Evolutionary conservation across 169 alveolate species (phyloP).

Genomic region (Fabrea salina): DNA sequence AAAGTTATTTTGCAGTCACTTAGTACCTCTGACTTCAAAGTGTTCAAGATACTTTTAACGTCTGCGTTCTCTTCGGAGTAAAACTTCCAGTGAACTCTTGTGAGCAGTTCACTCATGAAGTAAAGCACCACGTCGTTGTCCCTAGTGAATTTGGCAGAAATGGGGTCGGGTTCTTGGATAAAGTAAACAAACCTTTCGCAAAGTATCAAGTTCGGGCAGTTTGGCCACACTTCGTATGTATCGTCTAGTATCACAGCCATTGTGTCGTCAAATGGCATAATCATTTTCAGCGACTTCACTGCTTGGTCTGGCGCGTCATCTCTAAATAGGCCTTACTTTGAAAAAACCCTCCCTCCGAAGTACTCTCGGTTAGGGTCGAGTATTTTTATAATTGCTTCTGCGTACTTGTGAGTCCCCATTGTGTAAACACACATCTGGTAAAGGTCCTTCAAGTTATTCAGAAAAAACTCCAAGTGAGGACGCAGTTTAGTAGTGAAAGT

Average conservation of each 20-base stretch:
- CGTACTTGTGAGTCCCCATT: slow-evolving; percentile 12
- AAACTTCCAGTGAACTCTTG: background rate
- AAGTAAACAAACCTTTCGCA: slow-evolving; percentile 18
- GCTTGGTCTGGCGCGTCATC: background rate
- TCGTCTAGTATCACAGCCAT: slow-evolving; percentile 16
- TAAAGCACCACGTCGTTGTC: background rate
- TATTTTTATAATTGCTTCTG: background rate
- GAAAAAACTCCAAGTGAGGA: background rate
- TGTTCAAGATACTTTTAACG: slow-evolving; percentile 2
- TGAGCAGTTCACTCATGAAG: background rate
- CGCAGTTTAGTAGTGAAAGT: background rate
- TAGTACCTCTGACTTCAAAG: background rate
- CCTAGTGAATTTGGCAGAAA: background rate
- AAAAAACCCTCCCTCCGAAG: background rate
- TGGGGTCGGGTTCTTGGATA: background rate
- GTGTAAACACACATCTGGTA: slow-evolving; percentile 26
- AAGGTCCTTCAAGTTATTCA: background rate
- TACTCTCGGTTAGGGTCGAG: slow-evolving; percentile 18
- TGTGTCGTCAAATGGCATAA: background rate
- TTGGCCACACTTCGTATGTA: slow-evolving; percentile 11
- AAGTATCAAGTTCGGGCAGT: background rate
- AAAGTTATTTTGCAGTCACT: background rate
- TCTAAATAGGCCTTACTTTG: slow-evolving; percentile 4
- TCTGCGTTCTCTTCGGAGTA: background rate
- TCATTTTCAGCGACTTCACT: background rate